These are phyloP conservation scores for Eragrostis curvula DNA, from an alignment of 176 grass and related monocot species.

Conservation along the genomic window DNA sequence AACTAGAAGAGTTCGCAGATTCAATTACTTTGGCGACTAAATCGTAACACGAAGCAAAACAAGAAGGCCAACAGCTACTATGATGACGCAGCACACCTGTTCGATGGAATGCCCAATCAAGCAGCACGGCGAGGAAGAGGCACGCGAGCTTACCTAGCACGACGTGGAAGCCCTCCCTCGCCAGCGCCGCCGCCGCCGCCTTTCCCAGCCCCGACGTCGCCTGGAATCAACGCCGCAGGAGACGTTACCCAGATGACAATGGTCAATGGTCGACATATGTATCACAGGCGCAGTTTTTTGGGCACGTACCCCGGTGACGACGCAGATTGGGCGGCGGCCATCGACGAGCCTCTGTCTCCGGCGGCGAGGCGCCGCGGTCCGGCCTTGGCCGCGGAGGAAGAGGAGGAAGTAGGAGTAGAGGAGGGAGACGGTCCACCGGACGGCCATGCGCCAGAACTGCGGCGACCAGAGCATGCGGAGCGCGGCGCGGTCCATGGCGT, in stretches of 20 bases:
- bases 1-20: neutral
- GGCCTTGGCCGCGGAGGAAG: conserved; percentile 36
- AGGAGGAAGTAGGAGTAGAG: conserved; percentile 69
- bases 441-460: conserved; percentile 88
- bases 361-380: neutral
- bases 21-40: neutral
- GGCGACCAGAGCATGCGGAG: conserved; percentile 55
- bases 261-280: neutral
- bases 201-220: conserved; percentile 79
- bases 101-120: conserved; percentile 18
- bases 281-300: too few species aligned
- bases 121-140: neutral
- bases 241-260: neutral
- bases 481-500: conserved; percentile 49
- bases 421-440: conserved; percentile 68
- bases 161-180: conserved; percentile 75
- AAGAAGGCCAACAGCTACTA: neutral
- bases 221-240: conserved; percentile 36
- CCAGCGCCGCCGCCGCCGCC: conserved; percentile 60
- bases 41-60: neutral
- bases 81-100: conserved; percentile 9
- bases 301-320: conserved; percentile 75
- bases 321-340: conserved; percentile 48
- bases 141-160: conserved; percentile 67
- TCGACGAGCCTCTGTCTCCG: neutral